These are phyloP conservation scores for Retiboletus flavoniger DNA, from an alignment of 1,284 basidiomycete genomes.

Conservation along the genomic window DNA sequence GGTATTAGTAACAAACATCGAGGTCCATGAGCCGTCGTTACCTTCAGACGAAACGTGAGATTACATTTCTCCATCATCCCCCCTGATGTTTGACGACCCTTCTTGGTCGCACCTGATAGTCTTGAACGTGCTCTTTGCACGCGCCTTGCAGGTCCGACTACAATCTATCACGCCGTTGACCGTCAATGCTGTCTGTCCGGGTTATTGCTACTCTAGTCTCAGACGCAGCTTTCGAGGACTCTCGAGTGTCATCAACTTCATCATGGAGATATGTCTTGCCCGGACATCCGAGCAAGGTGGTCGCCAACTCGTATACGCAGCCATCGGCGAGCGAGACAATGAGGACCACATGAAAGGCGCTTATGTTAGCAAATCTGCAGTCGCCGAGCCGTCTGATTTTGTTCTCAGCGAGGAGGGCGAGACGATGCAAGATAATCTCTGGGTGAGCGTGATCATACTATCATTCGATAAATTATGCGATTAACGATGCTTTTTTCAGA, in stretches of 20 bases:
- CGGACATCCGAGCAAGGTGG: constrained; percentile 36
- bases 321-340: constrained; percentile 23
- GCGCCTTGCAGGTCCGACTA: constrained; percentile 23
- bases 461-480: not conserved
- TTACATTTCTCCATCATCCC: not conserved
- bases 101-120: constrained; percentile 16
- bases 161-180: constrained; percentile 25
- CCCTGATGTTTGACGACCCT: too few relatives aligned
- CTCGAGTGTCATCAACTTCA: constrained; percentile 1
- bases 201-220: constrained; percentile 47
- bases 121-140: constrained; percentile 28
- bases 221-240: constrained; percentile 22
- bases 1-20: not conserved
- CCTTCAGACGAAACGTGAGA: constrained; percentile 18
- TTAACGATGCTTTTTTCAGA: constrained; percentile 15
- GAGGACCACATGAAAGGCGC: constrained; percentile 40
- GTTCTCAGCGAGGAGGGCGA: constrained; percentile 43
- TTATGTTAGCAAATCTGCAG: constrained; percentile 31
- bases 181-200: constrained; percentile 45
- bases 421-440: constrained; percentile 40
- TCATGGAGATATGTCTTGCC: constrained; percentile 18
- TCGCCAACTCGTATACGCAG: constrained; percentile 36
- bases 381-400: constrained; percentile 45
- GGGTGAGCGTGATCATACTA: constrained; percentile 34
- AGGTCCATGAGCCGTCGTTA: constrained; percentile 25